Evolutionary conservation across 176 grass and related monocot species (phyloP).

Genomic region (Chloris gayana): DNA sequence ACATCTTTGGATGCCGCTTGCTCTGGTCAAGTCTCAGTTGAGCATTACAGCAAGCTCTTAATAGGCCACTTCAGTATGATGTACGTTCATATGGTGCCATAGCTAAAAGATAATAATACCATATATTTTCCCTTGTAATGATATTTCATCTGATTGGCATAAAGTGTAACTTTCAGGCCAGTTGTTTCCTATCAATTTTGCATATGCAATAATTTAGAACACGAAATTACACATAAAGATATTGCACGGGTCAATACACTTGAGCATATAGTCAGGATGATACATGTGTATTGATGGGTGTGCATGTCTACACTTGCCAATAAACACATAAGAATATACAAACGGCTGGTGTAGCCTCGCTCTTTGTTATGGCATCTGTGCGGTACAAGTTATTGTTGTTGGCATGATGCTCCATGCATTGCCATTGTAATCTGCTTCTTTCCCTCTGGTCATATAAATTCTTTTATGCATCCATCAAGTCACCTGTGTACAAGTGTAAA

Average conservation of each 20-base stretch:
- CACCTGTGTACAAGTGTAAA: slow-evolving; percentile 19
- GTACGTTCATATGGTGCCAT: neutral
- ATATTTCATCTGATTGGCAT: neutral
- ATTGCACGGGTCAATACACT: neutral
- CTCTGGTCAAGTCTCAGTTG: slow-evolving; percentile 18
- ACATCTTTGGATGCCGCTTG: slow-evolving; percentile 11
- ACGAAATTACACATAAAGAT: neutral
- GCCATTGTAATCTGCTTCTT: slow-evolving; percentile 3
- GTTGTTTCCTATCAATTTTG: neutral
- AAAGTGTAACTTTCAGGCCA: slow-evolving; percentile 12
- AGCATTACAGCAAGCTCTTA: neutral
- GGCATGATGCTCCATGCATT: neutral
- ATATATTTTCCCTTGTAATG: slow-evolving; percentile 18
- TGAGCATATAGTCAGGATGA: neutral
- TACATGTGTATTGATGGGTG: neutral
- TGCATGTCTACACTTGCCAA: neutral
- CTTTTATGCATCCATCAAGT: slow-evolving; percentile 7
- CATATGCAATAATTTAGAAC: neutral
- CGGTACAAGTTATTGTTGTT: slow-evolving; percentile 6
- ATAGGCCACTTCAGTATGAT: slow-evolving; percentile 16
- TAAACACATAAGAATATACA: neutral
- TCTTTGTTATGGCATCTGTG: neutral
- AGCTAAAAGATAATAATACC: neutral
- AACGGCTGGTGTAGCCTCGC: neutral
- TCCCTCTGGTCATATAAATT: neutral